These are phyloP conservation scores for Pseudocercospora macadamiae DNA, from an alignment of 2,329 filamentous ascomycete species.

Conservation along the genomic window DNA sequence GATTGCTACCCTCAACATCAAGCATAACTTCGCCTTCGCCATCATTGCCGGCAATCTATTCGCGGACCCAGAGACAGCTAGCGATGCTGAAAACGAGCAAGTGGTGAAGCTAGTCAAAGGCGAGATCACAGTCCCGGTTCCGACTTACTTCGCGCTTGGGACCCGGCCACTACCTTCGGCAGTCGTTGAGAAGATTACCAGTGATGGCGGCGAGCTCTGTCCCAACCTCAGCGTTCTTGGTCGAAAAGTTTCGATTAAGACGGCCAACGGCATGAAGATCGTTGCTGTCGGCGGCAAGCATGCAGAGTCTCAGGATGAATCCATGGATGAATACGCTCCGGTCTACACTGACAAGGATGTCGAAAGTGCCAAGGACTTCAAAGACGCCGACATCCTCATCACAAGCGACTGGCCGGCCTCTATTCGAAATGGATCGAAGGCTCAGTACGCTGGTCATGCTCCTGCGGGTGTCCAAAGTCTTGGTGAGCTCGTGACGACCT, in stretches of 20 bases:
- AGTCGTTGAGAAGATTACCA: constrained; percentile 73
- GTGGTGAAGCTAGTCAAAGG: constrained; percentile 66
- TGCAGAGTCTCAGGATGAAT: constrained; percentile 18
- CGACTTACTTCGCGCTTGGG: constrained; percentile 89
- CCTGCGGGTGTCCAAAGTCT: constrained; percentile 53
- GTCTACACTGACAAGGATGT: constrained; percentile 76
- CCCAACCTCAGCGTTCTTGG: constrained; percentile 90
- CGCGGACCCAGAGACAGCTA: constrained; percentile 49
- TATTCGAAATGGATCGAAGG: constrained; percentile 53
- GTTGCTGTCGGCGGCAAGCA: constrained; percentile 77
- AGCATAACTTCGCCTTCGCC: constrained; percentile 85
- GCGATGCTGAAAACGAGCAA: constrained; percentile 51
- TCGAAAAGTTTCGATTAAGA: constrained; percentile 85
- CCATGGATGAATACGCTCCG: constrained; percentile 69
- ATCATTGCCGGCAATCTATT: constrained; percentile 87
- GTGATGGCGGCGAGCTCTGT: constrained; percentile 71
- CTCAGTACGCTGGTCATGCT: constrained; percentile 42
- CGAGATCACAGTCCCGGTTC: constrained; percentile 72
- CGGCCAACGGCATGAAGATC: constrained; percentile 83
- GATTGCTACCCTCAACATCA: constrained; percentile 75
- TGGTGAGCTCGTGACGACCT: constrained; percentile 72
- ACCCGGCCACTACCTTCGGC: constrained; percentile 69
- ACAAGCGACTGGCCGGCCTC: constrained; percentile 83
- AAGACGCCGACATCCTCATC: constrained; percentile 81
- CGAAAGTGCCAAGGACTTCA: constrained; percentile 59